A percentile compares a stretch with the other conserved stretches of the same genome.
phyloP scores from a whole-genome alignment of 495 filamentous ascomycete species.

The Pyrenopolyporus hunteri region DNA sequence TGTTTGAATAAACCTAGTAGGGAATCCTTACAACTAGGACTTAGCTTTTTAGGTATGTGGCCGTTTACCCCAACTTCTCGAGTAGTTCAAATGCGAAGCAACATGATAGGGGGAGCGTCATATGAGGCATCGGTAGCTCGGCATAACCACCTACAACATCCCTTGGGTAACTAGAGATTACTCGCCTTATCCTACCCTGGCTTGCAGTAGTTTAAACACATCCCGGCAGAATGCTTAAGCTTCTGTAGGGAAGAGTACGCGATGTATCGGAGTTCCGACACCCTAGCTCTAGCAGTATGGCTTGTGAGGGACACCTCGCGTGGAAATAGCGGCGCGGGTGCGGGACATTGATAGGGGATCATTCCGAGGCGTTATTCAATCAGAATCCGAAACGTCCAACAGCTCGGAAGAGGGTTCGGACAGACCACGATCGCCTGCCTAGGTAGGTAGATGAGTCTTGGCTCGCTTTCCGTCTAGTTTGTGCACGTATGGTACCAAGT shows the following conservation, averaged over 20 bases:
- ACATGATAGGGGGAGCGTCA: too few species aligned
- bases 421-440: too few species aligned
- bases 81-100: too few species aligned
- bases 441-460: conserved; percentile 6
- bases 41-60: too few species aligned
- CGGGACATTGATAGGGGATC: conserved; percentile 6
- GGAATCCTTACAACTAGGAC: too few species aligned
- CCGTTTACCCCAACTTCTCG: not conserved
- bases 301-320: conserved; percentile 24
- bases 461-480: conserved; percentile 1
- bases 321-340: conserved; percentile 16
- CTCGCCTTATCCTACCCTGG: conserved; percentile 16
- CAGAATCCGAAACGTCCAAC: conserved; percentile 20
- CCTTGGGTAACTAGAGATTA: too few species aligned
- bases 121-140: not conserved
- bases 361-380: conserved; percentile 15
- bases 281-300: conserved; percentile 17
- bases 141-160: too few species aligned
- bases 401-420: conserved; percentile 22
- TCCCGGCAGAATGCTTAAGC: not conserved
- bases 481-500: conserved; percentile 1
- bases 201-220: not conserved
- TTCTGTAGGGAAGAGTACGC: not conserved
- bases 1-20: too few species aligned
- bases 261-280: conserved; percentile 23